Conservation (phyloP, 2,329 filamentous ascomycete species). For the Penicillium sp. region DNA sequence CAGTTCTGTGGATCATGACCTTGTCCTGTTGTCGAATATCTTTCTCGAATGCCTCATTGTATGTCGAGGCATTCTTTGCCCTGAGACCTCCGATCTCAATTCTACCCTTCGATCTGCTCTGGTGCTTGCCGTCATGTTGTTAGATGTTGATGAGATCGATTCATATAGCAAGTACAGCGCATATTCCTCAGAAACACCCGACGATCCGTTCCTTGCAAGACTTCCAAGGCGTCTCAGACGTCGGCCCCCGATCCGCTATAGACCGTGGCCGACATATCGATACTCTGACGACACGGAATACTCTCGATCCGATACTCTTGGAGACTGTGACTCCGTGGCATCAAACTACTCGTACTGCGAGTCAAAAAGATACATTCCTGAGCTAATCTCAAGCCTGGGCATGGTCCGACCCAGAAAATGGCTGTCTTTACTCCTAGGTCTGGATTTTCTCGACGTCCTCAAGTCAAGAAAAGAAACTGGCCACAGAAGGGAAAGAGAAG, state of each 20-base stretch:
- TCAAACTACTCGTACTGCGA: not conserved
- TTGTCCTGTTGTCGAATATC: slow-evolving; percentile 3
- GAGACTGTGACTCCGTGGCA: not conserved
- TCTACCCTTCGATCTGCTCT: not conserved
- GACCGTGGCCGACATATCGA: not conserved
- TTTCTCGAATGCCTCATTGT: slow-evolving; percentile 6
- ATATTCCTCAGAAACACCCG: not conserved
- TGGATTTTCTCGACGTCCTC: slow-evolving; percentile 12
- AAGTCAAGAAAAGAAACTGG: slow-evolving; percentile 5
- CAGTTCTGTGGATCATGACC: slow-evolving; percentile 17
- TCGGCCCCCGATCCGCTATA: not conserved
- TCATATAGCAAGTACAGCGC: not conserved
- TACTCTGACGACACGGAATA: not conserved
- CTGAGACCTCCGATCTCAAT: not conserved
- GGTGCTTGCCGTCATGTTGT: not conserved
- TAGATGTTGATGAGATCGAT: not conserved
- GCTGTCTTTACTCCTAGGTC: not conserved
- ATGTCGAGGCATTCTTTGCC: not conserved
- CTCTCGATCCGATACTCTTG: not conserved
- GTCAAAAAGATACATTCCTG: not conserved
- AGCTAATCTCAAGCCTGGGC: not conserved
- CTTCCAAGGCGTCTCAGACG: not conserved
- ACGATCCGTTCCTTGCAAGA: not conserved
- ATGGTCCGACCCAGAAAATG: not conserved
- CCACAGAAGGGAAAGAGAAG: not conserved